These are phyloP conservation scores for Hemisphaericaspora xylanilytica DNA, from an alignment of 1,139 yeast species.

Conservation along the genomic window DNA sequence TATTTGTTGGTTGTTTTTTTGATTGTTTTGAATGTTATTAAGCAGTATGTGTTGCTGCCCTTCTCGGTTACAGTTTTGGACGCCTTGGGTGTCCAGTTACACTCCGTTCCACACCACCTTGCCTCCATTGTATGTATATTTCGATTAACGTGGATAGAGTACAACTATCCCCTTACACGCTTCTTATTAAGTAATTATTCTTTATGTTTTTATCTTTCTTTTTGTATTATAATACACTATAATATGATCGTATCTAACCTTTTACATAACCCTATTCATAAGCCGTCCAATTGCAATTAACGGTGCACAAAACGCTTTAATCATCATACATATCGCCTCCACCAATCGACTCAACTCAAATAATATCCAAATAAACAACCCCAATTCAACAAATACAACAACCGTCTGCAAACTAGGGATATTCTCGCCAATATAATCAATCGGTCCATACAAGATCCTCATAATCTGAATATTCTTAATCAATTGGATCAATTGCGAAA, in stretches of 20 bases:
- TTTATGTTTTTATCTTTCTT: background rate
- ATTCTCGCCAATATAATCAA: conserved; percentile 38
- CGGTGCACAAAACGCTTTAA: conserved; percentile 48
- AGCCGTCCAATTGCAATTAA: conserved; percentile 48
- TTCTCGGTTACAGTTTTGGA: too few relatives aligned
- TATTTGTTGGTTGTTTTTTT: too few relatives aligned
- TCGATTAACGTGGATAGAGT: background rate
- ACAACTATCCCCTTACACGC: too few relatives aligned
- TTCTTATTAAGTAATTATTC: background rate
- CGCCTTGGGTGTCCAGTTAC: too few relatives aligned
- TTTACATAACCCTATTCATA: conserved; percentile 40
- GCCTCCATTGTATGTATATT: background rate
- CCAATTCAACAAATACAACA: conserved; percentile 38
- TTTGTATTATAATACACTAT: conserved; percentile 1
- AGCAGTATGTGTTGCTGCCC: background rate
- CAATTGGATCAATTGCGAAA: conserved; percentile 32
- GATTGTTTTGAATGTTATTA: background rate
- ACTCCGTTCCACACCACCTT: background rate
- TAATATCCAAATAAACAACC: conserved; percentile 42
- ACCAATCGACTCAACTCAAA: conserved; percentile 44
- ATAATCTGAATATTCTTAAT: conserved; percentile 38
- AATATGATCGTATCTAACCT: background rate
- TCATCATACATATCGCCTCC: conserved; percentile 48
- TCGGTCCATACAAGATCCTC: conserved; percentile 42
- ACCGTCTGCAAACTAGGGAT: conserved; percentile 42